Conservation (phyloP, 2,329 filamentous ascomycete genomes). For the Eurotiales sp. region DNA sequence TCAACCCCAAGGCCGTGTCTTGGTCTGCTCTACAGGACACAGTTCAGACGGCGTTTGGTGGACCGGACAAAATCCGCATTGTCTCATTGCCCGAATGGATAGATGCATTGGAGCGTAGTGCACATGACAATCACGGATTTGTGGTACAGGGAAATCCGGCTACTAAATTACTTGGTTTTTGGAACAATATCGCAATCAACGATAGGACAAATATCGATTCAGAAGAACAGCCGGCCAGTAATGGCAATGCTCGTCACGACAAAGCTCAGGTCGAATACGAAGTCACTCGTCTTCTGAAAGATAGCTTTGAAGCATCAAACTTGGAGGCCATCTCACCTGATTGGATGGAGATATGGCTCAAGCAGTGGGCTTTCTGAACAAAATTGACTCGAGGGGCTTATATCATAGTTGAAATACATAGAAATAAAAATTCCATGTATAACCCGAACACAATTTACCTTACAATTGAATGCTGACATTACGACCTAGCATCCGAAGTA, state of each 20-base stretch:
- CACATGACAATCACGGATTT: constrained; percentile 10
- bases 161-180: constrained; percentile 13
- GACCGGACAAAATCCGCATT: constrained; percentile 1
- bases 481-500: too few species aligned
- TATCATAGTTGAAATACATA: too few species aligned
- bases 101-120: constrained; percentile 10
- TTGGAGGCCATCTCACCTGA: constrained; percentile 8
- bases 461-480: too few species aligned
- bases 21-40: constrained; percentile 11
- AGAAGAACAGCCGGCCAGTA: background rate
- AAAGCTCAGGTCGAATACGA: background rate
- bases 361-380: constrained; percentile 13
- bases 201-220: background rate
- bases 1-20: constrained; percentile 5
- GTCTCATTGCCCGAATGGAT: constrained; percentile 11
- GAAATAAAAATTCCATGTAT: too few species aligned
- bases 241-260: background rate
- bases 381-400: background rate
- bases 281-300: constrained; percentile 11
- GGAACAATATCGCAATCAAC: background rate
- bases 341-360: constrained; percentile 15
- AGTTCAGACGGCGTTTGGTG: constrained; percentile 8
- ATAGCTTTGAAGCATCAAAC: constrained; percentile 11
- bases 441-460: too few species aligned
- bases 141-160: constrained; percentile 12